phyloP scores from a whole-genome alignment of 2,329 filamentous ascomycete genomes.

The Karstenula rhodostoma region DNA sequence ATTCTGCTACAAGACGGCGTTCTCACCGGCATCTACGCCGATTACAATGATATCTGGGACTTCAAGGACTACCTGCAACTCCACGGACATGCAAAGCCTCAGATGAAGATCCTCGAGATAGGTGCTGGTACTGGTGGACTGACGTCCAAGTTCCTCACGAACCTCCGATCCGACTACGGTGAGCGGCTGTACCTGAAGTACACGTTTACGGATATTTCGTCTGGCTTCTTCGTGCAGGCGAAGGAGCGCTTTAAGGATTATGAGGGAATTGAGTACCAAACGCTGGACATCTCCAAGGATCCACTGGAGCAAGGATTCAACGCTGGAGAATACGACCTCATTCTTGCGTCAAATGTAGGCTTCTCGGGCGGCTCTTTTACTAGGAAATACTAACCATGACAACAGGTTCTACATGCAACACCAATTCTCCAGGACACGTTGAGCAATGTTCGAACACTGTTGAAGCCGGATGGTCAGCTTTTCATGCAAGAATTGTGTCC shows the following conservation, averaged over 20 bases:
- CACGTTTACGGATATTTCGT: conserved; percentile 30
- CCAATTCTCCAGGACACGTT: conserved; percentile 12
- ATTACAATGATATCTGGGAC: neutral
- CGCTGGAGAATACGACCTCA: conserved; percentile 19
- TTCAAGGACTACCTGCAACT: conserved; percentile 3
- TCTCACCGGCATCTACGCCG: neutral
- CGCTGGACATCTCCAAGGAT: conserved; percentile 21
- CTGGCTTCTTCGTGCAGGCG: conserved; percentile 26
- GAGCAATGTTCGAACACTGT: conserved; percentile 17
- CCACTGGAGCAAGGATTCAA: conserved; percentile 22
- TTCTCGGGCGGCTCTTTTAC: no score
- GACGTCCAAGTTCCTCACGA: conserved; percentile 17
- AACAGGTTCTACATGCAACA: conserved; percentile 34
- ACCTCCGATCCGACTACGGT: conserved; percentile 2
- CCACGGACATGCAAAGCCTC: conserved; percentile 18
- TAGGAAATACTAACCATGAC: no score
- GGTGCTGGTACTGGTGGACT: conserved; percentile 30
- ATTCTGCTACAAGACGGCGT: neutral
- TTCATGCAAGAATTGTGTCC: conserved; percentile 51
- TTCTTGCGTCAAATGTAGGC: conserved; percentile 47
- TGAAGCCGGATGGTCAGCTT: conserved; percentile 53
- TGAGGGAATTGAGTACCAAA: conserved; percentile 12
- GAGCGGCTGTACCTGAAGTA: conserved; percentile 21
- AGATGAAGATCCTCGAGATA: conserved; percentile 22
- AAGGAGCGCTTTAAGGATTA: conserved; percentile 18